Conservation (phyloP, 106 monocot species). For the Chionographis japonica region DNA sequence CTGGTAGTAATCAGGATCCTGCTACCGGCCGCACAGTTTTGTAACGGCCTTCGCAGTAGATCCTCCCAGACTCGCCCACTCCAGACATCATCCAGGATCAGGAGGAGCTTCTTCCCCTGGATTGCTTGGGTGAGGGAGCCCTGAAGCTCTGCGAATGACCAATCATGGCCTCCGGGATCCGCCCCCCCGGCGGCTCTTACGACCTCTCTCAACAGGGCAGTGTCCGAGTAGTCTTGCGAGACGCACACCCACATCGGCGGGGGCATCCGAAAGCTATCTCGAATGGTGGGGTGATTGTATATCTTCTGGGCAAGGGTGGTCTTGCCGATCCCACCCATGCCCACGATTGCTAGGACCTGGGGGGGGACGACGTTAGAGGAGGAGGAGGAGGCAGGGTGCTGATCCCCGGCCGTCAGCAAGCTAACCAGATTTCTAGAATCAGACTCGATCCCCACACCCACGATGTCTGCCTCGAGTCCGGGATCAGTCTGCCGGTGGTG, state of each 20-base stretch:
- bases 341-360: constrained; percentile 18
- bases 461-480: no score
- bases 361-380: no score
- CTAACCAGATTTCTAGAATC: constrained; percentile 9
- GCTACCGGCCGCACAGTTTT: constrained; percentile 6
- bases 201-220: constrained; percentile 16
- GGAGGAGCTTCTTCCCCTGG: constrained; percentile 20
- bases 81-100: constrained; percentile 57
- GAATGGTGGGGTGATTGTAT: constrained; percentile 12
- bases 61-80: constrained; percentile 31
- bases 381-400: no score
- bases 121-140: constrained; percentile 4
- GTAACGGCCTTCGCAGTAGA: constrained; percentile 21
- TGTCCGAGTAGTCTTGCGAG: constrained; percentile 16
- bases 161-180: no score
- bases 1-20: constrained; percentile 39
- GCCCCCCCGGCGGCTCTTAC: constrained; percentile 10
- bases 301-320: constrained; percentile 35
- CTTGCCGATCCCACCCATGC: constrained; percentile 43
- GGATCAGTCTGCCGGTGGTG: no score
- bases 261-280: neutral
- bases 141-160: constrained; percentile 9
- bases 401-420: constrained; percentile 8
- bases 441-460: no score
- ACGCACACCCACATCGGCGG: constrained; percentile 19